Evolutionary conservation across 2,329 filamentous ascomycete species (phyloP).

Genomic region (Penicillium oxalicum): DNA sequence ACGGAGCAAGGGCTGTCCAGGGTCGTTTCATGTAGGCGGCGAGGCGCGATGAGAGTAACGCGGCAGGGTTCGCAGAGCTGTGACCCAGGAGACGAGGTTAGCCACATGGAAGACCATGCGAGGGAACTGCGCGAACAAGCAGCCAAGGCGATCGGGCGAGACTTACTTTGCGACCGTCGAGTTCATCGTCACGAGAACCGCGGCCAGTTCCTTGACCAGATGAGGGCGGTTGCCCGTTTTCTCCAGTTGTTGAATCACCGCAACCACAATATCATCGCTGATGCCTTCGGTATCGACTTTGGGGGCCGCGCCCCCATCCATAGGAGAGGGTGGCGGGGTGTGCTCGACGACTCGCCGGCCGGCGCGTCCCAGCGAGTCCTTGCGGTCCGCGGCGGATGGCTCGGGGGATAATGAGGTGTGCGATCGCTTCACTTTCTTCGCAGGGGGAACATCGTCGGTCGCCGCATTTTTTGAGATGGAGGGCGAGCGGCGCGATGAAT

Average conservation of each 20-base stretch:
- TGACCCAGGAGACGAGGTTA: neutral
- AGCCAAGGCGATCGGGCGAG: neutral
- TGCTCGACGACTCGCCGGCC: slow-evolving; percentile 54
- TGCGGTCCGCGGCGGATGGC: slow-evolving; percentile 28
- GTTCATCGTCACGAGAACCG: slow-evolving; percentile 68
- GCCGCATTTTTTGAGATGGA: slow-evolving; percentile 58
- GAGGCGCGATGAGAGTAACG: slow-evolving; percentile 88
- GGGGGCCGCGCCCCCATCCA: slow-evolving; percentile 40
- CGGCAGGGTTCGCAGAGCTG: slow-evolving; percentile 91
- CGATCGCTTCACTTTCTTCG: slow-evolving; percentile 74
- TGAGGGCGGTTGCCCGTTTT: slow-evolving; percentile 88
- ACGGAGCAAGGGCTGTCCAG: slow-evolving; percentile 71
- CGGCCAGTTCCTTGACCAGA: slow-evolving; percentile 86
- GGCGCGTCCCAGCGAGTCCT: slow-evolving; percentile 18
- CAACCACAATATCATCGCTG: slow-evolving; percentile 92
- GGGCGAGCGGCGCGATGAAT: slow-evolving; percentile 53
- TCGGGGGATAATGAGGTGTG: slow-evolving; percentile 50
- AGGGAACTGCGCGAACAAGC: neutral
- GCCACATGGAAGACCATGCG: neutral
- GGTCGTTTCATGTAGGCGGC: slow-evolving; percentile 83
- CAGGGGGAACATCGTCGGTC: slow-evolving; percentile 47
- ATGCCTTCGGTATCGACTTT: slow-evolving; percentile 76
- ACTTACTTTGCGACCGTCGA: slow-evolving; percentile 87
- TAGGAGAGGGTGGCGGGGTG: slow-evolving; percentile 75
- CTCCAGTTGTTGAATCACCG: slow-evolving; percentile 79